Evolutionary conservation across 2,329 filamentous ascomycete genomes (phyloP), one percentile per base, ranked within the genome.

Genomic region (Beauveria australis): DNA sequence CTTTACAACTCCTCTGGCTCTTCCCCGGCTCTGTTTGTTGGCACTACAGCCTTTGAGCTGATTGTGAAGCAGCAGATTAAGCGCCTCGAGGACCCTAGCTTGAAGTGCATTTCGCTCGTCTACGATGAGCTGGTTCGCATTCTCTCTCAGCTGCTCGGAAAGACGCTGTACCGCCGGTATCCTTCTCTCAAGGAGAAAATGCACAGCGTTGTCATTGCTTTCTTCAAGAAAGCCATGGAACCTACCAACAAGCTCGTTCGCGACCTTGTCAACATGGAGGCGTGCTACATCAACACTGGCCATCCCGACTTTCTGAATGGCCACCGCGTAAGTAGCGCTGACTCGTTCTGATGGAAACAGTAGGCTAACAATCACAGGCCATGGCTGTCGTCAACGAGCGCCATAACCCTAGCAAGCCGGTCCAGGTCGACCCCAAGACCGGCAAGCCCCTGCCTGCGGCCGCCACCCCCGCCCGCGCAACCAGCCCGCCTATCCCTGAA

Each of bases 51-150:
- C n/a, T 99, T 99, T 69, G 94, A 99, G 76, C 81, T 97, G 66
- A 97, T 99, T 67, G 93, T 97, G 67, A 99, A 97, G 82, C 91
- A 97, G 74, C 92, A 99, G 75, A 99, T 99, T 76, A 95, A 91
- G 83, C 86, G 94, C 61, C 76, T 99, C 57, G 94, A 99, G 75
- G 94, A 99, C 63, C 95, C 94, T 44, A 96, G 92, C 73, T 78
- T 97, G 75, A 99, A 97, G 81, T 99, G 94, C 81, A 93, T 96
- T 44, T 96, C 92, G 57, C 81, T 99, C 58, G 93, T 99, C 44
- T 99, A 97, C 71, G 94, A 99, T 72, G 94, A 99, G 78, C 78
- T 99, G 69, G 93, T 99, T 65, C 91, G 94, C 64, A 99, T 99
- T 69, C 84, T 99, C 61, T 88, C 89, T 30, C 92, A 97, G 74